Conservation (phyloP, 306 rosid genomes). For the Cicer yamashitae region DNA sequence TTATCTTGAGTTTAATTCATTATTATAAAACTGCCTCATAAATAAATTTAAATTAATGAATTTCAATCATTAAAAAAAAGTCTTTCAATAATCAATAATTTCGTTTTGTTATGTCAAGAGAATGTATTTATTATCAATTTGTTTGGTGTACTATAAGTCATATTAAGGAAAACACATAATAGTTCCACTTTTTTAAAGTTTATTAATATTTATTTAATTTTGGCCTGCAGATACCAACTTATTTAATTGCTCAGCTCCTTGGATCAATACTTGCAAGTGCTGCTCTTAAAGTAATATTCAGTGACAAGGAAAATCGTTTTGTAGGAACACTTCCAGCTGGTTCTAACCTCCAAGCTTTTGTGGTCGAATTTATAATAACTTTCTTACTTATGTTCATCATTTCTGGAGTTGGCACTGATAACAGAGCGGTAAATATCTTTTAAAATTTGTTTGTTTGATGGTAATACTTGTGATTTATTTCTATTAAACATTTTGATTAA, state of each 20-base stretch:
- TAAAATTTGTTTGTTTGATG: neutral
- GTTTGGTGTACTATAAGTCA: no score
- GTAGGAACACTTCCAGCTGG: conserved; percentile 64
- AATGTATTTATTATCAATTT: no score
- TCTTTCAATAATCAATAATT: no score
- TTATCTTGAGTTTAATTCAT: no score
- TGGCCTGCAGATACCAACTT: conserved; percentile 60
- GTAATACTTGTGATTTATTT: neutral
- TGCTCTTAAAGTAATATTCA: conserved; percentile 62
- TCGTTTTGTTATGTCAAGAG: no score
- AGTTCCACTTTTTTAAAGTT: neutral
- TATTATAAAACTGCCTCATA: no score
- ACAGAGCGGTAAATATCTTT: conserved; percentile 58
- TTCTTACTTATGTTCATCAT: conserved; percentile 77
- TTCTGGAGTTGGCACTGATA: conserved; percentile 80
- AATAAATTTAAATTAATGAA: no score
- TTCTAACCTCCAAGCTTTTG: conserved; percentile 45
- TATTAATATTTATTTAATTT: neutral
- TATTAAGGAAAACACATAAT: no score
- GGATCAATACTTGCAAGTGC: conserved; percentile 77
- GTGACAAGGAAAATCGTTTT: conserved; percentile 50
- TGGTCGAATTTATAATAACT: conserved; percentile 57
- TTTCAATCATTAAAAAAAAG: no score
- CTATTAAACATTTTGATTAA: no score
- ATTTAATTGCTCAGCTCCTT: conserved; percentile 61